Percentiles rank a stretch among this genome's conserved stretches.
Conservation (phyloP, 23 red algal genomes). For the Gracilaria domingensis region DNA sequence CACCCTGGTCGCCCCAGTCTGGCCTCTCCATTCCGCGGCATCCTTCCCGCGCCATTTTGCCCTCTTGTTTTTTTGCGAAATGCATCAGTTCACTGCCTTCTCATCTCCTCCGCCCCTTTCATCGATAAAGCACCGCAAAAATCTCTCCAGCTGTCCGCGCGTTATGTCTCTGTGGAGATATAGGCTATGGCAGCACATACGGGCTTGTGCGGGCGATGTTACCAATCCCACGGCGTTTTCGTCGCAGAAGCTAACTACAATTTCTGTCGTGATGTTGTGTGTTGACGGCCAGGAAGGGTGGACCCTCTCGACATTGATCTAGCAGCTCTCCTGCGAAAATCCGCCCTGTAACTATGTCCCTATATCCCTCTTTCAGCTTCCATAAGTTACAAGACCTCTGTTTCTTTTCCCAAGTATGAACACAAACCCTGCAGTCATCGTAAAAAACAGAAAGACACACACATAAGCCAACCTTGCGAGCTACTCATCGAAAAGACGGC, state of each 20-base stretch:
- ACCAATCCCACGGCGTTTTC: neutral
- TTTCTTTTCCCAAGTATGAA: no score
- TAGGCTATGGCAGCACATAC: neutral
- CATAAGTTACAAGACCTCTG: no score
- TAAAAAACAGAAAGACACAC: no score
- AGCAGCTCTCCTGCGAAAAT: slow-evolving; percentile 78
- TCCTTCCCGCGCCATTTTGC: no score
- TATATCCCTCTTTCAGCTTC: no score
- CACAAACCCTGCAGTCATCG: no score
- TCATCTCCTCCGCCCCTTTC: neutral
- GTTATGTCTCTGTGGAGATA: neutral
- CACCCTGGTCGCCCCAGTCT: no score
- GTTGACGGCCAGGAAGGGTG: slow-evolving; percentile 84
- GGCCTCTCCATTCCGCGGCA: no score
- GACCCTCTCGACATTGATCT: slow-evolving; percentile 90
- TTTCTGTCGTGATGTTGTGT: slow-evolving; percentile 84
- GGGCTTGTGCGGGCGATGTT: neutral
- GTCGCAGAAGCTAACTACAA: slow-evolving; percentile 57
- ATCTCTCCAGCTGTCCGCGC: neutral
- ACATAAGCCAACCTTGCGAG: no score
- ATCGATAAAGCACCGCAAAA: neutral
- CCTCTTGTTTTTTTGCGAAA: neutral
- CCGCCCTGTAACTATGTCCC: no score
- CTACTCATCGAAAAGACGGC: no score
- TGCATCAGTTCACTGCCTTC: slow-evolving; percentile 5